phyloP scores from a whole-genome alignment of 1,139 yeast species.

The Wickerhamiella infanticola region DNA sequence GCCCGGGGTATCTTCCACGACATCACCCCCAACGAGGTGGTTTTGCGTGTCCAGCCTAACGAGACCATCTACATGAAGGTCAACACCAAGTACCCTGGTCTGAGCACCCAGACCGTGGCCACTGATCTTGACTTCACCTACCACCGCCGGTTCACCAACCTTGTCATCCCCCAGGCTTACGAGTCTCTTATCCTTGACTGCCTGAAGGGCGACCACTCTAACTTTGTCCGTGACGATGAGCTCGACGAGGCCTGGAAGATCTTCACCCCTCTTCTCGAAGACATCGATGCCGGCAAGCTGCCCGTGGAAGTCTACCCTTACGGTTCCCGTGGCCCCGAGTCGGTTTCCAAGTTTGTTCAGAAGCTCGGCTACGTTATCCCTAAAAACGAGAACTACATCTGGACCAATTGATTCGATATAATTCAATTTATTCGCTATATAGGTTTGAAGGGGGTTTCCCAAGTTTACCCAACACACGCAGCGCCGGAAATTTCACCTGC shows the following conservation, averaged over 20 bases:
- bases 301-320: slow-evolving; percentile 66
- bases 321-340: slow-evolving; percentile 81
- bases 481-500: too few relatives aligned
- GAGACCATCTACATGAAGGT: slow-evolving; percentile 88
- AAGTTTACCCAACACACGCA: too few relatives aligned
- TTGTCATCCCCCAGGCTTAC: slow-evolving; percentile 87
- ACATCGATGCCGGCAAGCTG: slow-evolving; percentile 42
- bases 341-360: slow-evolving; percentile 43
- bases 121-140: slow-evolving; percentile 88
- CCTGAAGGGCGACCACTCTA: slow-evolving; percentile 82
- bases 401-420: neutral
- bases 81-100: slow-evolving; percentile 87
- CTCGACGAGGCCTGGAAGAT: slow-evolving; percentile 84
- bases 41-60: slow-evolving; percentile 83
- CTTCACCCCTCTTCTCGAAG: slow-evolving; percentile 77
- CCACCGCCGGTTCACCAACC: slow-evolving; percentile 63
- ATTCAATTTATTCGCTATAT: too few relatives aligned
- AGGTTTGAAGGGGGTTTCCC: too few relatives aligned
- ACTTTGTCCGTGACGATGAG: slow-evolving; percentile 96
- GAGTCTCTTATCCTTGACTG: slow-evolving; percentile 91
- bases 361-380: slow-evolving; percentile 44
- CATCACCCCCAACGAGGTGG: slow-evolving; percentile 84
- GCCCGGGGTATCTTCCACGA: slow-evolving; percentile 68
- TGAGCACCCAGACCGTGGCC: slow-evolving; percentile 61
- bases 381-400: neutral